Base-by-base conservation (phyloP, 441 rosid species). In the Isatis lusitanica region DNA sequence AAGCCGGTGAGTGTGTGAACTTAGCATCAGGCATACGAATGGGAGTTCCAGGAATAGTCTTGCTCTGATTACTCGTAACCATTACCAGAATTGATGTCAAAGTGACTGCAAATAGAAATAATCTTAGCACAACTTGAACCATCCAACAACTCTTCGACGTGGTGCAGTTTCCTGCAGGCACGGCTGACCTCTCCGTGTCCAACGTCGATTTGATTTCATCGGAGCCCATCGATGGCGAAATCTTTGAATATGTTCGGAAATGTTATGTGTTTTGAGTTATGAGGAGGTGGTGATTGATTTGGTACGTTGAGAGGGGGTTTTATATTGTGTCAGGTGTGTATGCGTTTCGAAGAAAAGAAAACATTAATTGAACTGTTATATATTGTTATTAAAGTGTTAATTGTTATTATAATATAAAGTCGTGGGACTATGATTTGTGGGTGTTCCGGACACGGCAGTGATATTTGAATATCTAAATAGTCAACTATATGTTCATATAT, bases 1-100 rank as follows among this genome's bases (percentile, higher is more conserved):
- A 78, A 56, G 98, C 96, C 0, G 97, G 98, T 0, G 97, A 89
- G 63, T 88, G 46, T 24, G 39, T 72, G 77, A 89, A 93, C 69
- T 91, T 91, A 61, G 97, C 97, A 36, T 48, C 1, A n/a, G 66
- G 64, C 31, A 47, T 9, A 8, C 82, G 74, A 0, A 46, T 0
- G 4, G 69, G 77, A 2, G 50, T 0, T 28, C 82, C 82, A 3
- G 84, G 83, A 17, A 70, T 53, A 17, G 13, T 8, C 70, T 76
- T 68, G 1, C 85, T 81, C 74, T 93, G 88, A 67, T 91, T 84
- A 80, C 89, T 68, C 0, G 93, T 88, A 40, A 79, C 87, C 83
- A 89, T 81, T 16, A 93, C 85, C 59, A 88, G 63, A 5, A 93
- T 36, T 8, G 91, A 66, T 35, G 78, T 70, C 58, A 93, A 11